Conservation (phyloP, 2,329 filamentous ascomycete genomes). For the Huntiella bhutanensis region DNA sequence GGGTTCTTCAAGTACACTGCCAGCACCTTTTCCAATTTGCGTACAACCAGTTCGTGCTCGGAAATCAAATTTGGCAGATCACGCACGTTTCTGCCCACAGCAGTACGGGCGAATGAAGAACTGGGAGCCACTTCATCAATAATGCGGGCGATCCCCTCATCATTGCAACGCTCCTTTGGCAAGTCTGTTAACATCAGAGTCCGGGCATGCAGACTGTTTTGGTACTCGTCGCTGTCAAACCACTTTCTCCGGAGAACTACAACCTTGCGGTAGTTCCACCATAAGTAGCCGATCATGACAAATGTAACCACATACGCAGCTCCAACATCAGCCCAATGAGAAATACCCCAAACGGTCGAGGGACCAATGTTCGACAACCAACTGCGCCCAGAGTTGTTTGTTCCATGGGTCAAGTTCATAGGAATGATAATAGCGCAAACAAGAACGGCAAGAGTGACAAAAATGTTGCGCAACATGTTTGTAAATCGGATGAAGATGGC, state of each 20-base stretch:
- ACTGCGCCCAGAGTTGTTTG: conserved; percentile 12
- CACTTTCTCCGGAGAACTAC: conserved; percentile 53
- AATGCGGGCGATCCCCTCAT: conserved; percentile 73
- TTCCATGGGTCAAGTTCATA: conserved; percentile 39
- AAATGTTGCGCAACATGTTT: conserved; percentile 84
- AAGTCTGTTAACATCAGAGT: conserved; percentile 57
- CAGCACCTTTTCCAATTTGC: conserved; percentile 62
- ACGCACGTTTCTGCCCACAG: conserved; percentile 81
- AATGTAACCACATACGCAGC: conserved; percentile 49
- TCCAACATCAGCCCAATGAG: conserved; percentile 41
- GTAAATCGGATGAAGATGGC: conserved; percentile 76
- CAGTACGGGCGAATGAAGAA: conserved; percentile 58
- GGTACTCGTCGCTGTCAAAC: conserved; percentile 74
- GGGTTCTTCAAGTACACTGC: conserved; percentile 86
- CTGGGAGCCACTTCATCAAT: conserved; percentile 65
- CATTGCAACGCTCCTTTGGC: conserved; percentile 52
- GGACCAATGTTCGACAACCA: conserved; percentile 45
- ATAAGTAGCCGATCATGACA: conserved; percentile 64
- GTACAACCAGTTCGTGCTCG: conserved; percentile 63
- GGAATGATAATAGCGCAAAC: conserved; percentile 67
- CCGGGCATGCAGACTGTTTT: conserved; percentile 63
- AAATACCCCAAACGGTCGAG: conserved; percentile 28
- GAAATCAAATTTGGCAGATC: conserved; percentile 70
- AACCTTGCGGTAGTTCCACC: conserved; percentile 73
- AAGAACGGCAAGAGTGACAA: conserved; percentile 50